Conservation (phyloP, 139 green algal species). For the Chlorokybus atmophyticus region DNA sequence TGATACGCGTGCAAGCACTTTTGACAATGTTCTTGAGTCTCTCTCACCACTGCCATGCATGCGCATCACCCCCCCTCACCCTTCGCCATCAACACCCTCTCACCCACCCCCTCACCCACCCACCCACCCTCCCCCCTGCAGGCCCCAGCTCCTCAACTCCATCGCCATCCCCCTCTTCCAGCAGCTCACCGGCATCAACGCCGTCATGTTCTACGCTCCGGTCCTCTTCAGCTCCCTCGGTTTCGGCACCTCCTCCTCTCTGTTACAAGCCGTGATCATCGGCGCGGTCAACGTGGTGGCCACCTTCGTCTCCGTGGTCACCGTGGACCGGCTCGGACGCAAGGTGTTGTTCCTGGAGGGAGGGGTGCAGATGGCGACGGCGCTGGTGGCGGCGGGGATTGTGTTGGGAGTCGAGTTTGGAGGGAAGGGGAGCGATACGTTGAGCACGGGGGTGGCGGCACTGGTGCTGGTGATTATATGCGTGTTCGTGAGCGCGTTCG, state of each 20-base stretch:
- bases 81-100: slow-evolving; percentile 26
- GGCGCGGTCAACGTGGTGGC: slow-evolving; percentile 36
- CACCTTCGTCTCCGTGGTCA: slow-evolving; percentile 41
- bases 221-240: slow-evolving; percentile 39
- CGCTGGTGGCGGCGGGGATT: slow-evolving; percentile 12
- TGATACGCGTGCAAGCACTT: too few relatives aligned
- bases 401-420: slow-evolving; percentile 16
- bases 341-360: slow-evolving; percentile 43
- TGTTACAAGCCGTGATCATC: slow-evolving; percentile 44
- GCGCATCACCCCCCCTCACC: too few relatives aligned
- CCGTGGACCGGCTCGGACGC: slow-evolving; percentile 41
- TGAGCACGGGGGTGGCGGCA: slow-evolving; percentile 16
- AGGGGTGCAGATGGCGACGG: slow-evolving; percentile 48
- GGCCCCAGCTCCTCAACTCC: slow-evolving; percentile 39
- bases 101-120: too few relatives aligned
- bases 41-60: too few relatives aligned
- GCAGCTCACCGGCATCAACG: slow-evolving; percentile 44
- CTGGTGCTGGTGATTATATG: slow-evolving; percentile 49
- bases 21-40: too few relatives aligned
- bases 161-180: too few relatives aligned
- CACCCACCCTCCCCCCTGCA: slow-evolving; percentile 27
- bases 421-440: slow-evolving; percentile 1
- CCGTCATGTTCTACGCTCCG: slow-evolving; percentile 45
- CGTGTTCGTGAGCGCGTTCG: slow-evolving; percentile 54
- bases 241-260: slow-evolving; percentile 17